Evolutionary conservation across 2,329 filamentous ascomycete species (phyloP).

Genomic region (Penicillium crustosum): DNA sequence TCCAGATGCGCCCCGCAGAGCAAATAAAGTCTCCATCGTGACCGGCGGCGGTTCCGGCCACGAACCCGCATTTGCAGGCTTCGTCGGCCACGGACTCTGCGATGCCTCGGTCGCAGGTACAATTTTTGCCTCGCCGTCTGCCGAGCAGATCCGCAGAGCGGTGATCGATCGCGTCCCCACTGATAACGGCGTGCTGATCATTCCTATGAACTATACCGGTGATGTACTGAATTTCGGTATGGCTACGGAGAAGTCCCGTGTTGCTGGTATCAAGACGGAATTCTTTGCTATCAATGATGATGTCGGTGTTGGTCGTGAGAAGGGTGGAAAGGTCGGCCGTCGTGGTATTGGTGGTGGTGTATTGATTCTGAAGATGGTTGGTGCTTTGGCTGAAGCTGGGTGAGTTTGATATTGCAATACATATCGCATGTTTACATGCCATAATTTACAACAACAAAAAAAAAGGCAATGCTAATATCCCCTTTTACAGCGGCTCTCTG

Average conservation of each 20-base stretch:
- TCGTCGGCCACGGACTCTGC: constrained; percentile 79
- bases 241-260: constrained; percentile 87
- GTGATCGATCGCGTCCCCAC: constrained; percentile 71
- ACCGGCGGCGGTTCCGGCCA: constrained; percentile 89
- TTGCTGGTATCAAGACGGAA: constrained; percentile 72
- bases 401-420: constrained; percentile 21
- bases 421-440: constrained; percentile 26
- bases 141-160: constrained; percentile 77
- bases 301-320: constrained; percentile 77
- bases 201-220: constrained; percentile 93
- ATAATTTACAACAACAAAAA: too few relatives aligned
- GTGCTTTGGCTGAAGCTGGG: constrained; percentile 75
- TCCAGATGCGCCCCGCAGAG: constrained; percentile 50
- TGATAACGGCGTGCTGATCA: constrained; percentile 75
- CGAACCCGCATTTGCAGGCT: constrained; percentile 82
- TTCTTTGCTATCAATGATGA: constrained; percentile 94
- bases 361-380: constrained; percentile 84
- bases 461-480: too few relatives aligned
- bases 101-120: constrained; percentile 81
- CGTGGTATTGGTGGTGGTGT: constrained; percentile 90
- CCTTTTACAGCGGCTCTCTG: constrained; percentile 49
- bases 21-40: constrained; percentile 71
- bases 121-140: constrained; percentile 78
- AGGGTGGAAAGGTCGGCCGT: constrained; percentile 87
- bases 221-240: constrained; percentile 91